phyloP scores from a whole-genome alignment of 1,284 basidiomycete genomes.

The Fomitopsis betulina region DNA sequence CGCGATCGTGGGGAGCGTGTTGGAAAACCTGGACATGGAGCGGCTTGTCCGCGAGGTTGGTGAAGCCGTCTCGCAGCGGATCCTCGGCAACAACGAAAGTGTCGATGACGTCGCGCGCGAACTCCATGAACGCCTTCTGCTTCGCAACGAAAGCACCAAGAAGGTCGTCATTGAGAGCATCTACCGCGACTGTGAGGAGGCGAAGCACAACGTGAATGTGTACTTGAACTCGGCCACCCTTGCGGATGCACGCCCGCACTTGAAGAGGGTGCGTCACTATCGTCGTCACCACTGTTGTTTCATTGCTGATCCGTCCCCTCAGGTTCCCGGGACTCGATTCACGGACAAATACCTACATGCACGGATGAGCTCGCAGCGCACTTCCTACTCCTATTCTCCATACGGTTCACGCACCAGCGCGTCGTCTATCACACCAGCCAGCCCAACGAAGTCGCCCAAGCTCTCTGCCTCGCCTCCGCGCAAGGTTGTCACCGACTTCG shows the following conservation, averaged over 20 bases:
- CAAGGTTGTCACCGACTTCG: conserved; percentile 85
- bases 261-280: conserved; percentile 70
- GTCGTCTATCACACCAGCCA: conserved; percentile 27
- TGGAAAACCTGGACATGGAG: conserved; percentile 99
- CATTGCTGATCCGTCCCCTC: conserved; percentile 7
- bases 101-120: conserved; percentile 96
- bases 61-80: conserved; percentile 87
- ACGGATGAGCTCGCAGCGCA: conserved; percentile 54
- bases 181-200: conserved; percentile 86
- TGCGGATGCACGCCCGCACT: conserved; percentile 69
- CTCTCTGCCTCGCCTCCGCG: conserved; percentile 62
- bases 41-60: conserved; percentile 92
- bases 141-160: conserved; percentile 96
- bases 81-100: conserved; percentile 85
- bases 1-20: conserved; percentile 94
- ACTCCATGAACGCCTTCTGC: conserved; percentile 85
- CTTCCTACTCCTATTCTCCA: conserved; percentile 45
- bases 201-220: conserved; percentile 85
- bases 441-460: conserved; percentile 33
- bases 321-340: conserved; percentile 91
- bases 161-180: conserved; percentile 96
- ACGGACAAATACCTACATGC: conserved; percentile 90
- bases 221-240: conserved; percentile 79
- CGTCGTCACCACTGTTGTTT: not conserved
- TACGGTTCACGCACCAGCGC: conserved; percentile 39